Conservation (phyloP, 169 alveolate genomes). For the Blepharisma undulans region DNA sequence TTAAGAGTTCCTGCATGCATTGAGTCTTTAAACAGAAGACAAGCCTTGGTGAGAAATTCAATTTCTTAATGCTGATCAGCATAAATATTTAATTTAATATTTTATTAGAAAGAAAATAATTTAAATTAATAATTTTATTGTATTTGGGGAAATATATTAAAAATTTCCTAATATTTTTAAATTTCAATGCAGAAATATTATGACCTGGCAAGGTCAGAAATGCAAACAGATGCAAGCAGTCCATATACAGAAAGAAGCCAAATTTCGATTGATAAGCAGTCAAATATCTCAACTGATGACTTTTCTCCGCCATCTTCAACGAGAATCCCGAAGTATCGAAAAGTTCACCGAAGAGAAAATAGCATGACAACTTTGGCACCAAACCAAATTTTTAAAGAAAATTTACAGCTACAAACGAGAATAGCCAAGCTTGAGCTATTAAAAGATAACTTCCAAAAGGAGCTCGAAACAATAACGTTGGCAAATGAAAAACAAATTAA, state of each 20-base stretch:
- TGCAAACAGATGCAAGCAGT: background rate
- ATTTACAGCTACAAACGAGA: background rate
- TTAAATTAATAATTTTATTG: background rate
- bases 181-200: background rate
- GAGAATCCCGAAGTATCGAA: background rate
- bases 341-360: background rate
- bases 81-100: too few relatives aligned
- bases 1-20: slow-evolving; percentile 15
- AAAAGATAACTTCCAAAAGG: background rate
- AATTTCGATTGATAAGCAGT: background rate
- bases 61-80: background rate
- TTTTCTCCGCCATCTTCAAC: background rate
- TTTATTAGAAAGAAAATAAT: background rate
- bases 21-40: background rate
- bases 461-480: background rate
- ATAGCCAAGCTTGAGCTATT: background rate
- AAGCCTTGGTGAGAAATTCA: background rate
- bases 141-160: background rate
- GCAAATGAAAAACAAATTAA: background rate
- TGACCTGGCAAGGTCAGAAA: background rate
- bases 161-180: background rate
- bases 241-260: background rate
- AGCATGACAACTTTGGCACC: background rate
- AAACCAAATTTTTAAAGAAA: background rate
- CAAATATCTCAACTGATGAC: background rate